A percentile compares a stretch with the other conserved stretches of the same genome.
Conservation (phyloP, 2,329 filamentous ascomycete genomes). For the Akanthomyces dipterigenus region DNA sequence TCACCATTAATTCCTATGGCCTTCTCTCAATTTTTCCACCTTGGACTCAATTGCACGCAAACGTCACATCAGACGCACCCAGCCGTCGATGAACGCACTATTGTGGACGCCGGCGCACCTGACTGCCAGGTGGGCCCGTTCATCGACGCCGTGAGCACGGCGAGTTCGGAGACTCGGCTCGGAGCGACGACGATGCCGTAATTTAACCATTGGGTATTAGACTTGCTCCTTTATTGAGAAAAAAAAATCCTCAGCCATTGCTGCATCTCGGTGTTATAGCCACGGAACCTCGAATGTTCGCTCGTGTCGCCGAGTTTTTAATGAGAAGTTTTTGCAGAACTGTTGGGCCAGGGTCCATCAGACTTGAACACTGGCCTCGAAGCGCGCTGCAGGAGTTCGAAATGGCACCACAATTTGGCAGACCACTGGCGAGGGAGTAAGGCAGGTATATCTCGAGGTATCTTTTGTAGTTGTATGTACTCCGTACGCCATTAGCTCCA, state of each 20-base stretch:
- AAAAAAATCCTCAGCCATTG: background rate
- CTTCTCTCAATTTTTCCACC: slow-evolving; percentile 16
- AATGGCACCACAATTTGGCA: background rate
- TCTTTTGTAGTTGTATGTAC: background rate
- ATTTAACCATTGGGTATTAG: background rate
- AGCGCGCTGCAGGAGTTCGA: background rate
- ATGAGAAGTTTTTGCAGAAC: background rate
- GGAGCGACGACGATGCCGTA: background rate
- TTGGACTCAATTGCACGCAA: slow-evolving; percentile 16
- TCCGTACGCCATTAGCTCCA: background rate
- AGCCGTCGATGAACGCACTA: slow-evolving; percentile 12
- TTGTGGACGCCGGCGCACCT: slow-evolving; percentile 16
- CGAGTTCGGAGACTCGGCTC: slow-evolving; percentile 13
- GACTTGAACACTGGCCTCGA: background rate
- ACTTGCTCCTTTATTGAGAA: background rate
- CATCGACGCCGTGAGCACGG: background rate
- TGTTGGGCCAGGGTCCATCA: background rate
- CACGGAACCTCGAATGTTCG: background rate
- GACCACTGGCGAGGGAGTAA: background rate
- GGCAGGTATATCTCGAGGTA: background rate
- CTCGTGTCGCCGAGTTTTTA: background rate
- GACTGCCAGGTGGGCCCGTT: slow-evolving; percentile 6
- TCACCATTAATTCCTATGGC: background rate
- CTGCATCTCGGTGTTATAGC: background rate
- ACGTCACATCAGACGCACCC: slow-evolving; percentile 10